Evolutionary conservation across 2,329 filamentous ascomycete species (phyloP).

Genomic region (Cladosporium oxysporum): DNA sequence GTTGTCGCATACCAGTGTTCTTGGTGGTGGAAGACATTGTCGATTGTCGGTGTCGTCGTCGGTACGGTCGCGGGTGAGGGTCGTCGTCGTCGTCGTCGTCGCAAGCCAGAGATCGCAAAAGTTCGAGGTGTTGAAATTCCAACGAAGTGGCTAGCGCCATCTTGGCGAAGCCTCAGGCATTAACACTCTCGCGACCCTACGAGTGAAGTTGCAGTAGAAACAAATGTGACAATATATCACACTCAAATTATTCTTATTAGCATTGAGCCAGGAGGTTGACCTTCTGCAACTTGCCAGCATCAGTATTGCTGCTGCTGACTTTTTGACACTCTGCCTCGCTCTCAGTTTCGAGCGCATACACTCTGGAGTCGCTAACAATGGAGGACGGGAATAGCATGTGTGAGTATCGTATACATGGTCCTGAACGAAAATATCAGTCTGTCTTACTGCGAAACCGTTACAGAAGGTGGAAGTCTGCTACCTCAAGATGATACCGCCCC

Average conservation of each 20-base stretch:
- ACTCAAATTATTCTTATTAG: background rate
- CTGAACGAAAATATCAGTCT: background rate
- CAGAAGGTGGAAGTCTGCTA: background rate
- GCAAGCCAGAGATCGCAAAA: constrained; percentile 59
- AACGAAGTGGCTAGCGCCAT: constrained; percentile 38
- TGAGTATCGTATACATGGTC: background rate
- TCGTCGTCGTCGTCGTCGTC: constrained; percentile 12
- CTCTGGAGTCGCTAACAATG: background rate
- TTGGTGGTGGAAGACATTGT: constrained; percentile 17
- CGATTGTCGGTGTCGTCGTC: constrained; percentile 17
- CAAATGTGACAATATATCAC: background rate
- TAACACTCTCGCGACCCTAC: background rate
- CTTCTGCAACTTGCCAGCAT: background rate
- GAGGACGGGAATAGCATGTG: background rate
- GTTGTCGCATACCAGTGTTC: constrained; percentile 17
- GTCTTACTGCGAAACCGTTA: background rate
- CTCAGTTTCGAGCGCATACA: background rate
- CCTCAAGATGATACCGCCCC: background rate
- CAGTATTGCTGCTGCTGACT: background rate
- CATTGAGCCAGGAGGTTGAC: background rate
- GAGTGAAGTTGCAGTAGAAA: background rate
- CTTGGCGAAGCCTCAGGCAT: background rate
- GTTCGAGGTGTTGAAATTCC: constrained; percentile 39
- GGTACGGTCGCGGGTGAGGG: constrained; percentile 13
- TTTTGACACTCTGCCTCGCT: background rate